Percentiles rank a stretch among this genome's conserved stretches.
phyloP scores from a whole-genome alignment of 2,329 filamentous ascomycete genomes.

The Thielaviopsis punctulata region DNA sequence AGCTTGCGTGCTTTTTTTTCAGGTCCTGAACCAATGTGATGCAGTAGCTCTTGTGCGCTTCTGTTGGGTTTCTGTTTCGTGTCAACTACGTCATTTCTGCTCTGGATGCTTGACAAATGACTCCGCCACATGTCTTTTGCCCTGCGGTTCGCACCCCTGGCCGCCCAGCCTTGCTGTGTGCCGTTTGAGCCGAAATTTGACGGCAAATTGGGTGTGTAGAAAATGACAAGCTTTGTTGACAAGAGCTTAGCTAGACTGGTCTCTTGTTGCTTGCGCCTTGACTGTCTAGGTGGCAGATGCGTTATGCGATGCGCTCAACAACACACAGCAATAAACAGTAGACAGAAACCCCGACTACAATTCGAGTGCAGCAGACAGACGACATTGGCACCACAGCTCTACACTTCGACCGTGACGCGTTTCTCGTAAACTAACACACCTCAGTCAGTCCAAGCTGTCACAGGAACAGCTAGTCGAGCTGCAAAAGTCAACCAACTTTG shows the following conservation, averaged over 20 bases:
- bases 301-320: no score
- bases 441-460: conserved; percentile 93
- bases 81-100: neutral
- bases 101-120: neutral
- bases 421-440: neutral
- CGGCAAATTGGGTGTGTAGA: neutral
- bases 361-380: no score
- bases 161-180: neutral
- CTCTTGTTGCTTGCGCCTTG: neutral
- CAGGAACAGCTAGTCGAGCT: conserved; percentile 90
- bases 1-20: neutral
- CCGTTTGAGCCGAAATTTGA: neutral
- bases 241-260: neutral
- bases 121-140: neutral
- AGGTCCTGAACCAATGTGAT: no score
- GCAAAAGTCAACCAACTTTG: conserved; percentile 93
- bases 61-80: neutral
- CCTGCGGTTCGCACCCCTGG: neutral
- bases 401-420: neutral
- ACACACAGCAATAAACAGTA: neutral
- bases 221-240: no score
- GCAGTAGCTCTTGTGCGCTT: neutral
- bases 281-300: no score
- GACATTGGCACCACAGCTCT: neutral
- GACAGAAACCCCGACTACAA: neutral